These are phyloP conservation scores for Datura wrightii DNA, from an alignment of 257 asterid species.

Conservation along the genomic window DNA sequence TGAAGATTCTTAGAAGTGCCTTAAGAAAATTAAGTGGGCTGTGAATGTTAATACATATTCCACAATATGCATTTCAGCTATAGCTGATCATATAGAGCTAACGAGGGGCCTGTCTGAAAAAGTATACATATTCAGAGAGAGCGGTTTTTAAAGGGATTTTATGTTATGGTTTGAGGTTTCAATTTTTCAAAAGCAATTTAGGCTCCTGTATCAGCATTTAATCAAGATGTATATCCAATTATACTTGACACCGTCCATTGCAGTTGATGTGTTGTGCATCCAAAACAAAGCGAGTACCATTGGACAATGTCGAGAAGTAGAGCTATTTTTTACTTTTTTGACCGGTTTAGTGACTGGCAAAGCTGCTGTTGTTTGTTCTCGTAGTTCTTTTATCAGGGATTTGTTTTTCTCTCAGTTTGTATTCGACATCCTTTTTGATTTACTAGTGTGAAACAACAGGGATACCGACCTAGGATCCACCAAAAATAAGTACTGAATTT, in stretches of 20 bases:
- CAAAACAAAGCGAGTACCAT: conserved; percentile 51
- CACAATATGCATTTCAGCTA: conserved; percentile 43
- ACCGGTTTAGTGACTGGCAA: conserved; percentile 56
- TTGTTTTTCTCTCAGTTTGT: conserved; percentile 56
- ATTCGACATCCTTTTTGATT: conserved; percentile 56
- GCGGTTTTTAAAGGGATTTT: conserved; percentile 24
- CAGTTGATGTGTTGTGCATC: conserved; percentile 55
- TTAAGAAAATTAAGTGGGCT: conserved; percentile 46
- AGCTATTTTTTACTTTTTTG: conserved; percentile 45
- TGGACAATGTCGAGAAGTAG: conserved; percentile 49
- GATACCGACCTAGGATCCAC: conserved; percentile 50
- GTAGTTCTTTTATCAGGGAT: conserved; percentile 42
- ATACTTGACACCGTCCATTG: conserved; percentile 62
- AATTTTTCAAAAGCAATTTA: conserved; percentile 41
- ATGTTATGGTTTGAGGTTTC: conserved; percentile 17
- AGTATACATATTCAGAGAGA: conserved; percentile 40
- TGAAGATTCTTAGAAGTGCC: conserved; percentile 60
- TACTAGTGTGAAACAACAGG: conserved; percentile 62
- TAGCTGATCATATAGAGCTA: conserved; percentile 59
- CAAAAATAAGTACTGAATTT: conserved; percentile 54
- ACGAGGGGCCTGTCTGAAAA: conserved; percentile 47
- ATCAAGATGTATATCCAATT: conserved; percentile 68
- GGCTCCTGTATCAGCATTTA: conserved; percentile 56
- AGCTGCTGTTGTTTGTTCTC: conserved; percentile 43
- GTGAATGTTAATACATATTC: conserved; percentile 50